phyloP scores from a whole-genome alignment of 345 rosid genomes.

The Nephelium lappaceum region DNA sequence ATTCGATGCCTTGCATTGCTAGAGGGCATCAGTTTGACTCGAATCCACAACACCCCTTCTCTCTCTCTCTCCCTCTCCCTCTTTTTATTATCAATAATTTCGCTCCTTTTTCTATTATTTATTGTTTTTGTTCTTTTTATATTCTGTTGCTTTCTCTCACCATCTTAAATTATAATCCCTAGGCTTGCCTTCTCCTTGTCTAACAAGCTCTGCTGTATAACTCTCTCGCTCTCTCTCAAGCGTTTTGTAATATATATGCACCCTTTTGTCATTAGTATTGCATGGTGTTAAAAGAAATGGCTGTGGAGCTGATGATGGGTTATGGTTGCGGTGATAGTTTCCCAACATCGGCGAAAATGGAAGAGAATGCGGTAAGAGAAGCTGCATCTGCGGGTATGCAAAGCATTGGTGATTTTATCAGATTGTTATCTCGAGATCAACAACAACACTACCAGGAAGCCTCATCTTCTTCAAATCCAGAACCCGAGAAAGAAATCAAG shows the following conservation, averaged over 20 bases:
- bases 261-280: constrained; percentile 1
- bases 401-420: constrained; percentile 74
- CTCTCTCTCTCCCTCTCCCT: no score
- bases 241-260: not conserved
- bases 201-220: not conserved
- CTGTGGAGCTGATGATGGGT: constrained; percentile 68
- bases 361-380: constrained; percentile 63
- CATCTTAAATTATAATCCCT: not conserved
- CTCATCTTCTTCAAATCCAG: constrained; percentile 25
- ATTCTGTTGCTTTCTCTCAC: not conserved
- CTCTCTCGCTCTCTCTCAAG: not conserved
- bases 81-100: constrained; percentile 23
- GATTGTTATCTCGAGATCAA: constrained; percentile 45
- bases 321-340: constrained; percentile 41
- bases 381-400: constrained; percentile 82
- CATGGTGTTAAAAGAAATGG: constrained; percentile 43
- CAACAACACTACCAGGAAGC: constrained; percentile 18
- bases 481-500: constrained; percentile 43
- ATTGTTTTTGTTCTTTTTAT: not conserved
- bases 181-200: constrained; percentile 9
- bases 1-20: constrained; percentile 24
- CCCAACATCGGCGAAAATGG: constrained; percentile 34
- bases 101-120: not conserved
- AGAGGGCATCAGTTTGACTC: constrained; percentile 47
- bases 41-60: not conserved